These are phyloP conservation scores for Eleusine indica DNA, from an alignment of 176 grass and related monocot genomes.

Conservation along the genomic window DNA sequence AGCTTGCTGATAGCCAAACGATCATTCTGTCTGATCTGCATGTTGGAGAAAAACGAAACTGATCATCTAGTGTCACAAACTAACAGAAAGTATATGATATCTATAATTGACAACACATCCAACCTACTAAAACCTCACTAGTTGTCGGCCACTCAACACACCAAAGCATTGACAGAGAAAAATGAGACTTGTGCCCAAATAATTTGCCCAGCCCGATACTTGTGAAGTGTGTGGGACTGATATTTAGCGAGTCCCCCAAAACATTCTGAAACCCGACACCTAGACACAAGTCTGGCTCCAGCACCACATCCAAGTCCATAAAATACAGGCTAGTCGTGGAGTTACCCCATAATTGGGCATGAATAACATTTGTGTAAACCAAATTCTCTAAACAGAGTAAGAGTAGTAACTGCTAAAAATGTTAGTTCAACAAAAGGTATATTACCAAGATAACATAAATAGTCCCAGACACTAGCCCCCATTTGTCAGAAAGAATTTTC, in stretches of 20 bases:
- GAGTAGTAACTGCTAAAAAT: background rate
- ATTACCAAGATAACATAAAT: background rate
- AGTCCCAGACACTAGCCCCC: conserved; percentile 6
- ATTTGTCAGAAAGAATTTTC: background rate
- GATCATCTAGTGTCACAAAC: conserved; percentile 9
- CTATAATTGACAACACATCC: conserved; percentile 2
- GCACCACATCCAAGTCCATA: background rate
- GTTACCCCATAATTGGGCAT: background rate
- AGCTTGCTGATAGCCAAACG: conserved; percentile 92
- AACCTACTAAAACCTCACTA: conserved; percentile 5
- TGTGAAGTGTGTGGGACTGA: background rate
- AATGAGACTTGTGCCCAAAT: background rate
- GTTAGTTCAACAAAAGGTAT: too few relatives aligned
- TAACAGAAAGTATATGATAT: conserved; percentile 28
- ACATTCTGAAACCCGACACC: background rate
- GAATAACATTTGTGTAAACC: background rate
- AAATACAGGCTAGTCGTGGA: background rate
- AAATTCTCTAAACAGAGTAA: conserved; percentile 18
- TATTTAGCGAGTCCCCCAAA: background rate
- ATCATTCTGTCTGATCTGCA: conserved; percentile 96
- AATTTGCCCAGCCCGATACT: background rate
- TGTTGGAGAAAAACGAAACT: conserved; percentile 34
- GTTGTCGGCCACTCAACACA: background rate
- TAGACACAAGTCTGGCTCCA: background rate
- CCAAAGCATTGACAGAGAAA: conserved; percentile 8